These are phyloP conservation scores for Lichtheimia corymbifera DNA, from an alignment of 371 early-diverging fungal genomes.

Conservation along the genomic window DNA sequence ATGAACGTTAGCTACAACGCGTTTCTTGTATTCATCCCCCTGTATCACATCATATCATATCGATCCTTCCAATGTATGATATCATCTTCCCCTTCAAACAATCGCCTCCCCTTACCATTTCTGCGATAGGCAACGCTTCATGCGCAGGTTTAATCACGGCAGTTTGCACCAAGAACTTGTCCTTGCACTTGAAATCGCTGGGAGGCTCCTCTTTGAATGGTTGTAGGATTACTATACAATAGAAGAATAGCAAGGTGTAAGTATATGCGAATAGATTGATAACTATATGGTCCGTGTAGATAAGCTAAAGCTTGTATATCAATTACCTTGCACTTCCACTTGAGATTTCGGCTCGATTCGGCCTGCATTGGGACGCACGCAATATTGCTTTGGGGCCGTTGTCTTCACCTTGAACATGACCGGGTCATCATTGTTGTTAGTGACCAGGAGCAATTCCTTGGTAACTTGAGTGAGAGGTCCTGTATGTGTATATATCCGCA, in stretches of 20 bases:
- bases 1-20: background rate
- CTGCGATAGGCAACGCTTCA: constrained; percentile 17
- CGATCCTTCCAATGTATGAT: background rate
- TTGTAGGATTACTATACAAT: constrained; percentile 67
- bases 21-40: background rate
- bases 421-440: constrained; percentile 58
- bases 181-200: constrained; percentile 71
- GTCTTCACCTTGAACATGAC: constrained; percentile 91
- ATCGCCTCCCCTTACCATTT: constrained; percentile 17
- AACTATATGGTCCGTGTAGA: background rate
- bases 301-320: background rate
- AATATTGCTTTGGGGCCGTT: constrained; percentile 90
- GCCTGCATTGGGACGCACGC: constrained; percentile 88
- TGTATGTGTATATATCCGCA: constrained; percentile 15
- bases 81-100: background rate
- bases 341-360: constrained; percentile 62
- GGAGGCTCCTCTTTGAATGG: constrained; percentile 74
- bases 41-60: constrained; percentile 1
- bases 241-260: background rate
- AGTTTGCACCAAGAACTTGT: constrained; percentile 82
- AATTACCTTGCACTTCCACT: constrained; percentile 66
- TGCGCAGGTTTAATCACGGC: constrained; percentile 14
- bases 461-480: constrained; percentile 70
- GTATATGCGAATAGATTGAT: background rate
- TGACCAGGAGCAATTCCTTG: constrained; percentile 52